Percentiles rank a stretch among this genome's conserved stretches.
phyloP scores from a whole-genome alignment of 179 eudicot genomes.

The Drosera spatulata region DNA sequence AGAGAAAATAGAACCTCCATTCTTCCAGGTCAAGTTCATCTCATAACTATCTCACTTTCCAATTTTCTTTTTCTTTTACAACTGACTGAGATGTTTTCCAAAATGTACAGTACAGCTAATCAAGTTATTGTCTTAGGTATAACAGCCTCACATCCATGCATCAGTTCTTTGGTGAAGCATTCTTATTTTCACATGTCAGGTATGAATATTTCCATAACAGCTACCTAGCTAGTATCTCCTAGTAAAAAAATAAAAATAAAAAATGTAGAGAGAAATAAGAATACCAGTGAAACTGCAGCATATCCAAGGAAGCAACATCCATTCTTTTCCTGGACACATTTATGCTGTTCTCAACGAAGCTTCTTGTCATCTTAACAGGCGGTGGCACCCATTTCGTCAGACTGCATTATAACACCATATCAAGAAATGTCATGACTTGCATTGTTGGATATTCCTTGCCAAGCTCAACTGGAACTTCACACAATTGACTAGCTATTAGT shows the following conservation, averaged over 20 bases:
- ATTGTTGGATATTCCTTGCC: background rate
- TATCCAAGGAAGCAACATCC: constrained; percentile 91
- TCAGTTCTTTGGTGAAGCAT: too few species aligned
- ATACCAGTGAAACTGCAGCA: constrained; percentile 99
- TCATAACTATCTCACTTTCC: too few species aligned
- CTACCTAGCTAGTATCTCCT: background rate
- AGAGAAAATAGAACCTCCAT: too few species aligned
- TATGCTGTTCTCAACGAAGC: constrained; percentile 60
- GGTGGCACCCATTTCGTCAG: constrained; percentile 98
- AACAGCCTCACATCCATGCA: too few species aligned
- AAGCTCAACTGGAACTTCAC: too few species aligned
- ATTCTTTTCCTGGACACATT: constrained; percentile 81
- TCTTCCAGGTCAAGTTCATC: too few species aligned
- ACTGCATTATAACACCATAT: constrained; percentile 22
- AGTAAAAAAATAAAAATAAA: background rate
- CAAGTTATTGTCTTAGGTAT: too few species aligned
- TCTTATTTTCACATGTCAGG: too few species aligned
- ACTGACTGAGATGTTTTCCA: too few species aligned
- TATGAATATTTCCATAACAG: background rate
- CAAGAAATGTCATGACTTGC: background rate
- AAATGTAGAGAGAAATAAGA: constrained; percentile 1
- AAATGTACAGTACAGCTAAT: too few species aligned
- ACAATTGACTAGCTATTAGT: too few species aligned
- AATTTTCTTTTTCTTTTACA: too few species aligned
- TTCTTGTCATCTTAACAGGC: constrained; percentile 91